phyloP scores from a whole-genome alignment of 345 rosid species.

The Camelina hispida region DNA sequence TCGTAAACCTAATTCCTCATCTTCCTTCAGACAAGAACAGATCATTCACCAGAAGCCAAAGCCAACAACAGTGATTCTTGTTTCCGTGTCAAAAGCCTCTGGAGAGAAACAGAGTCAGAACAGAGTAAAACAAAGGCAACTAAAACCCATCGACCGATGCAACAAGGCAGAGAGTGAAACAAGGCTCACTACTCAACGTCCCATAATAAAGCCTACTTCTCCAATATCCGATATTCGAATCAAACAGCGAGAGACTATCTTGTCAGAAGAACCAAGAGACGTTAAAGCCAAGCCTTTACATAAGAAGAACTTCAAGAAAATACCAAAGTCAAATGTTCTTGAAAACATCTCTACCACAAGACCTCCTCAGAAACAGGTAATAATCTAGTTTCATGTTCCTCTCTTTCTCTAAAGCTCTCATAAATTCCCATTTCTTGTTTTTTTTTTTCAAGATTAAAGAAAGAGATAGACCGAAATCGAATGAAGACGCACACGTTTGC shows the following conservation, averaged over 20 bases:
- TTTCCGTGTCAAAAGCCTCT: constrained; percentile 24
- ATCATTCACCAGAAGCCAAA: constrained; percentile 31
- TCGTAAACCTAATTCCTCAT: neutral
- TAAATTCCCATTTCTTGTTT: neutral
- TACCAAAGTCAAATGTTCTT: constrained; percentile 9
- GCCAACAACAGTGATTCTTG: constrained; percentile 23
- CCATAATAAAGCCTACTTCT: constrained; percentile 48
- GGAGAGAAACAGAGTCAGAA: constrained; percentile 43
- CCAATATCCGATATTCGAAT: constrained; percentile 49
- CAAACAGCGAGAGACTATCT: constrained; percentile 62
- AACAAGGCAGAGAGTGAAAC: constrained; percentile 43
- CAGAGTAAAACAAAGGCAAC: constrained; percentile 28
- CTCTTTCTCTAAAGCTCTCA: constrained; percentile 9
- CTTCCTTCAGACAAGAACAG: constrained; percentile 36
- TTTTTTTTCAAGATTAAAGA: constrained; percentile 10
- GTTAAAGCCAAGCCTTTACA: constrained; percentile 48
- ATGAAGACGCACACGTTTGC: constrained; percentile 55
- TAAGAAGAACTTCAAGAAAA: constrained; percentile 55
- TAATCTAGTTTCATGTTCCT: constrained; percentile 1
- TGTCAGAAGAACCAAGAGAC: constrained; percentile 51
- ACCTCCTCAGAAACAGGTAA: constrained; percentile 61
- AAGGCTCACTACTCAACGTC: constrained; percentile 36
- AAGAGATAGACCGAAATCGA: constrained; percentile 46
- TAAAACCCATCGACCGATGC: constrained; percentile 44
- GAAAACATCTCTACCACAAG: constrained; percentile 45